Percentiles rank a stretch among this genome's conserved stretches.
Conservation (phyloP, 2,329 filamentous ascomycete genomes). For the Pseudocercospora vitis region DNA sequence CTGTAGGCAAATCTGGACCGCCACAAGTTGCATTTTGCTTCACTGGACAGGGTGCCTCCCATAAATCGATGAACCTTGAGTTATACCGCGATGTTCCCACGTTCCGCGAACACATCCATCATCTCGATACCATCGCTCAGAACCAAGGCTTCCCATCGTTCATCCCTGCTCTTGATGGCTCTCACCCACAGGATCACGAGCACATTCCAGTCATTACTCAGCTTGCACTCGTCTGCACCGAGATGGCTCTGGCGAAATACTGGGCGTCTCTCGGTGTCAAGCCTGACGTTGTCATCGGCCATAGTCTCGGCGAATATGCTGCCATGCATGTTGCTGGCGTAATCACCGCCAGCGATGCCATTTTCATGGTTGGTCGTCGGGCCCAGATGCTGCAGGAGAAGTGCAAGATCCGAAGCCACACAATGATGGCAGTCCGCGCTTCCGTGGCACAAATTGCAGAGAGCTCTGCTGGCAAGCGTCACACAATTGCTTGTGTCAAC, state of each 20-base stretch:
- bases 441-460: constrained; percentile 18
- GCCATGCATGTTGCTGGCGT: constrained; percentile 17
- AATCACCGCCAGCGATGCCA: constrained; percentile 24
- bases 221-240: constrained; percentile 4
- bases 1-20: constrained; percentile 20
- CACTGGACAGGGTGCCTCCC: constrained; percentile 42
- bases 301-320: constrained; percentile 20
- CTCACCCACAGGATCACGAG: constrained; percentile 11
- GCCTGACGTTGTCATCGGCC: constrained; percentile 27
- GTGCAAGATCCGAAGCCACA: constrained; percentile 28
- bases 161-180: constrained; percentile 28
- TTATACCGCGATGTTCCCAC: constrained; percentile 34
- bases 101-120: constrained; percentile 37
- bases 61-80: constrained; percentile 32
- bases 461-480: not conserved
- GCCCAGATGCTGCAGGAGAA: constrained; percentile 35
- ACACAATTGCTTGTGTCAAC: constrained; percentile 32
- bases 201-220: constrained; percentile 36
- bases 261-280: constrained; percentile 6
- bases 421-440: constrained; percentile 31
- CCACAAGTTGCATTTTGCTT: constrained; percentile 42
- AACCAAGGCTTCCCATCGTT: constrained; percentile 38
- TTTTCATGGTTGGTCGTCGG: constrained; percentile 40
- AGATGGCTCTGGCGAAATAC: constrained; percentile 16
- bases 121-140: constrained; percentile 35